Conservation (phyloP, 208 protist genomes). For the Crithidia brevicula region DNA sequence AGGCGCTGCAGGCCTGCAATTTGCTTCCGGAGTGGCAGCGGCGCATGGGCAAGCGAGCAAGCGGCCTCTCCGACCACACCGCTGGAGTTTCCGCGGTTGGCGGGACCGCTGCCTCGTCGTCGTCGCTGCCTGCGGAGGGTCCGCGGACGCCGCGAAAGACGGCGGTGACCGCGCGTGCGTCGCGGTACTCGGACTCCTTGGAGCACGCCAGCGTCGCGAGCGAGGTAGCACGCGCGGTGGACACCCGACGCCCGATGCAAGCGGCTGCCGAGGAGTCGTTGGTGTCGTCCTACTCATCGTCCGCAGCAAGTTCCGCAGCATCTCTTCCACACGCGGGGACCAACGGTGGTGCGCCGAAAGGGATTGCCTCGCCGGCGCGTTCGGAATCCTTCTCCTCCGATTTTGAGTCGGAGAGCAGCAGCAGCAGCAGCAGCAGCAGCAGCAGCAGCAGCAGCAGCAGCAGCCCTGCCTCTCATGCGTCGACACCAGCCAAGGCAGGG, state of each 20-base stretch:
- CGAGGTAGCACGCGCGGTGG: neutral
- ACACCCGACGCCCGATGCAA: neutral
- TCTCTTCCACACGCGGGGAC: neutral
- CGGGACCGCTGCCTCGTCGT: neutral
- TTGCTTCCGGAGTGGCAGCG: slow-evolving; percentile 33
- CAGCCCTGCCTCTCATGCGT: neutral
- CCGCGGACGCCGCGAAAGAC: neutral
- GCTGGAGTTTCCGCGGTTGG: neutral
- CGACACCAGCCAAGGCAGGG: neutral
- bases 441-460: neutral
- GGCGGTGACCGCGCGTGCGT: neutral
- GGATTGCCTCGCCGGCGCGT: neutral
- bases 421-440: neutral
- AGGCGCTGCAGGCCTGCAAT: slow-evolving; percentile 12
- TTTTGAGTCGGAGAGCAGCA: slow-evolving; percentile 9
- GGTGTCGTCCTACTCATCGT: neutral
- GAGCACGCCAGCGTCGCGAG: slow-evolving; percentile 13
- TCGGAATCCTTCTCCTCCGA: slow-evolving; percentile 10
- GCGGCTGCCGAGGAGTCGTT: neutral
- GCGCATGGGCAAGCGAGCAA: slow-evolving; percentile 14
- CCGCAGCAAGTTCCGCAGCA: slow-evolving; percentile 1
- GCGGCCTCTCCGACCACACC: neutral
- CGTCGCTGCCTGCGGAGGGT: neutral
- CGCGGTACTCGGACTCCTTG: slow-evolving; percentile 9
- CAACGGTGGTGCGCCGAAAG: neutral